Conservation (phyloP, 2,329 filamentous ascomycete genomes). For the Ambrosiella cleistominuta region DNA sequence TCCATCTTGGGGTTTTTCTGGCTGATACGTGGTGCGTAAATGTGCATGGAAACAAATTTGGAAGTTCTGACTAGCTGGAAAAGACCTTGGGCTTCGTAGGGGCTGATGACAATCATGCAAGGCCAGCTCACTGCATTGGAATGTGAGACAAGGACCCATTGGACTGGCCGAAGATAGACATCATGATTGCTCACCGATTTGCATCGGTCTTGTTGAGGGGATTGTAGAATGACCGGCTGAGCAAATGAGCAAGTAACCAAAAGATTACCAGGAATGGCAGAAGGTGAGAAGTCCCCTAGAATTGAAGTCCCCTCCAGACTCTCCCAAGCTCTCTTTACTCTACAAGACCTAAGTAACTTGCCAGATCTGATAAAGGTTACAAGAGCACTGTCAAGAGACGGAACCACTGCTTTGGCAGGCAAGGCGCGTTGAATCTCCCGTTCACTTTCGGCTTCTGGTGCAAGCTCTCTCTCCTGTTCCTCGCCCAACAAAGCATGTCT, state of each 20-base stretch:
- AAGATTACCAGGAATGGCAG: constrained; percentile 23
- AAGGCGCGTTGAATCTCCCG: constrained; percentile 33
- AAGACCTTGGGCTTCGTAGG: constrained; percentile 39
- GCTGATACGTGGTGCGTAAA: constrained; percentile 32
- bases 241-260: constrained; percentile 34
- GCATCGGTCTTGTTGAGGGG: no score
- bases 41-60: constrained; percentile 25
- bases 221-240: constrained; percentile 22
- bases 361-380: constrained; percentile 24
- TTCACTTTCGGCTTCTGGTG: constrained; percentile 46
- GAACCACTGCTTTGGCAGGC: constrained; percentile 21
- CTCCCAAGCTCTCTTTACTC: constrained; percentile 29
- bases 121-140: not conserved
- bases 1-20: constrained; percentile 26
- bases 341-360: constrained; percentile 15
- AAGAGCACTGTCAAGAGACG: constrained; percentile 23
- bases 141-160: constrained; percentile 29
- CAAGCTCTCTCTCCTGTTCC: constrained; percentile 52
- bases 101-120: constrained; percentile 38
- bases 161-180: constrained; percentile 32
- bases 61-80: constrained; percentile 23
- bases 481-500: constrained; percentile 31
- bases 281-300: constrained; percentile 18
- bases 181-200: constrained; percentile 19
- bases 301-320: constrained; percentile 26